These are phyloP conservation scores for Ziziphus jujuba DNA, from an alignment of 306 rosid genomes.

Conservation along the genomic window DNA sequence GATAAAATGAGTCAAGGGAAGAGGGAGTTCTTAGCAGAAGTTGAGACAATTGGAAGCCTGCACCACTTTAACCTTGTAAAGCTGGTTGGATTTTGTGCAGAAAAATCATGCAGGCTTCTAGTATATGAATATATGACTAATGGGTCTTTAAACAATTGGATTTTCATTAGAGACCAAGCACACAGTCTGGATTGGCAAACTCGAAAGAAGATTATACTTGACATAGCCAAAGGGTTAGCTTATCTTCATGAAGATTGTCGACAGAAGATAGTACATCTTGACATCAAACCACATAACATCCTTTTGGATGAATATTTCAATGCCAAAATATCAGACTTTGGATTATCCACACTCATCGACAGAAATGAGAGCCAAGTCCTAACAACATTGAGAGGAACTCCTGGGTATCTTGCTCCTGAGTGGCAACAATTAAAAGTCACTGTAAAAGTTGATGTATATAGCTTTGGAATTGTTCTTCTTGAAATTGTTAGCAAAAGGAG, in stretches of 20 bases:
- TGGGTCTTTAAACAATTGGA: slow-evolving; percentile 25
- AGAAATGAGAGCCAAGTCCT: slow-evolving; percentile 14
- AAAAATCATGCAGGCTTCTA: slow-evolving; percentile 20
- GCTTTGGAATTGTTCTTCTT: slow-evolving; percentile 24
- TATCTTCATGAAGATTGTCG: slow-evolving; percentile 31
- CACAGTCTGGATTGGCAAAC: slow-evolving; percentile 12
- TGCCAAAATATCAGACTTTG: slow-evolving; percentile 21
- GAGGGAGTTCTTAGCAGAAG: slow-evolving; percentile 23
- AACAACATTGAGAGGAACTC: slow-evolving; percentile 20
- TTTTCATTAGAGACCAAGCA: not conserved
- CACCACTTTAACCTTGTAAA: slow-evolving; percentile 13
- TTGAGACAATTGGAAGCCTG: slow-evolving; percentile 25
- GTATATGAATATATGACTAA: slow-evolving; percentile 15
- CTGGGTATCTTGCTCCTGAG: slow-evolving; percentile 22
- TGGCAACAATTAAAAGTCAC: slow-evolving; percentile 19
- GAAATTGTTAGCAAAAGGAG: slow-evolving; percentile 15
- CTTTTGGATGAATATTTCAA: slow-evolving; percentile 22
- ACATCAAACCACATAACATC: slow-evolving; percentile 20
- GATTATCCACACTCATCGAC: slow-evolving; percentile 6
- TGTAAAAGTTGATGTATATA: slow-evolving; percentile 14
- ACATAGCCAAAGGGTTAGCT: slow-evolving; percentile 29
- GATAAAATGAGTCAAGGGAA: slow-evolving; percentile 4
- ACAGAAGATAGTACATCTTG: slow-evolving; percentile 18
- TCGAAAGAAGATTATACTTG: slow-evolving; percentile 21
- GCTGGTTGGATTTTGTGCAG: slow-evolving; percentile 21